These are phyloP conservation scores for Chiua virens DNA, from an alignment of 768 basidiomycete species.

Conservation along the genomic window DNA sequence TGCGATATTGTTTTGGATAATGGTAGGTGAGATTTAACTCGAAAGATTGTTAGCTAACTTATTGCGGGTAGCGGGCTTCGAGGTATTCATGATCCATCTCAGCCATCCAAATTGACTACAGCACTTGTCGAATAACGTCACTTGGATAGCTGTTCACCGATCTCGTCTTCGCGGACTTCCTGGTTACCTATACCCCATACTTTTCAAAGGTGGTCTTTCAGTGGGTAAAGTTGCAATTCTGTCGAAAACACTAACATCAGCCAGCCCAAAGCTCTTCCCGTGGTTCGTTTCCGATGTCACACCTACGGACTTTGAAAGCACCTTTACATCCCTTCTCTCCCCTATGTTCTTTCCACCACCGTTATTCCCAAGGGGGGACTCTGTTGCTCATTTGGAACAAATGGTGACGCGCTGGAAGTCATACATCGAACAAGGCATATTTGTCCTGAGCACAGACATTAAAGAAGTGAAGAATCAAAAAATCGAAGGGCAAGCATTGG, in stretches of 20 bases:
- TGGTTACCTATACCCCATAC: constrained; percentile 86
- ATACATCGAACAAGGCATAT: constrained; percentile 70
- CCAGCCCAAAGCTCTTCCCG: constrained; percentile 88
- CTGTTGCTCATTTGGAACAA: constrained; percentile 44
- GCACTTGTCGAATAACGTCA: neutral
- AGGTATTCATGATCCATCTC: constrained; percentile 44
- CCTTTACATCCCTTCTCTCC: constrained; percentile 57
- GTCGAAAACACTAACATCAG: constrained; percentile 9
- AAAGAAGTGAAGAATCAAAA: constrained; percentile 29
- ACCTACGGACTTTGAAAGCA: constrained; percentile 73
- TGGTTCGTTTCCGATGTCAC: constrained; percentile 98
- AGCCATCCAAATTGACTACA: neutral
- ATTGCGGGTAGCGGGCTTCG: constrained; percentile 73
- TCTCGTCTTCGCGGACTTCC: constrained; percentile 88
- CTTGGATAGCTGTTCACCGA: constrained; percentile 83
- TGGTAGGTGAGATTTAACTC: constrained; percentile 41
- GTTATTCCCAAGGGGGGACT: constrained; percentile 23
- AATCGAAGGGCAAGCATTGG: constrained; percentile 23
- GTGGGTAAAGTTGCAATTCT: constrained; percentile 43
- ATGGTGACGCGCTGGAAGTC: constrained; percentile 72
- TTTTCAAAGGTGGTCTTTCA: constrained; percentile 86
- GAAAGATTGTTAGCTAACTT: neutral
- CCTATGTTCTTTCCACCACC: constrained; percentile 54
- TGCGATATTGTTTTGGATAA: constrained; percentile 94
- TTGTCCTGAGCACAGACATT: constrained; percentile 54